Base-by-base conservation (phyloP, 2,329 filamentous ascomycete genomes). In the Neofusicoccum sp. region DNA sequence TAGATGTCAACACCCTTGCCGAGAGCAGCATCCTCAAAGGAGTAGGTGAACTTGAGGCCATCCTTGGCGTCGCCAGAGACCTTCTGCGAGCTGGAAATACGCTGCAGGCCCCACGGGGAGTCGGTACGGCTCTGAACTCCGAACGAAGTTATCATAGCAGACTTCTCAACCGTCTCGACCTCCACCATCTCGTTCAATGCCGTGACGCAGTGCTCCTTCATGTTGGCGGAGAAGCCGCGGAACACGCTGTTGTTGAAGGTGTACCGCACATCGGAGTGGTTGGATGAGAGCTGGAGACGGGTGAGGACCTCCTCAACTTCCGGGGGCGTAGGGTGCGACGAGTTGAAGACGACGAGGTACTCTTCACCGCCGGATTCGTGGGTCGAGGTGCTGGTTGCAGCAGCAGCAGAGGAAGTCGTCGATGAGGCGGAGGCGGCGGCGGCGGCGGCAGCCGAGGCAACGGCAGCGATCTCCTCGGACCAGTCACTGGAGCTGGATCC, bases 1-100 rank as follows among this genome's bases (percentile, higher is more conserved):
- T 83, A 82, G 62, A 83, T 77, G 62, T 82, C 80, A n/a, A 79
- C 78, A 58, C 77, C 78, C 22, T 68, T 65, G 59, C 79, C 79
- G 8, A 78, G 74, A 1, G 58, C 64, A 6, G 62, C 36, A 50
- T 72, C 65, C 39, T 78, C 72, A 64, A 74, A 80, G 1, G 71
- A 65, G 70, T 82, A 82, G 31, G 75, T 78, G 67, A 78, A 81
- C 64, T 77, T 71, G 61, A 81, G 72, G 29, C 69, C 68, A 4
- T 70, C 67, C 56, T 70, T 71, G 9, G 68, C 64, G 60, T 68
- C 68, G 37, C 71, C 67, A 6, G 8, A 48, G 9, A 70, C 56
- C 9, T 70, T 63, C n/a, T 65, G 64, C 29, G 69, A 56, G 14
- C 70, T 71, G 4, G 79, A 81, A 62, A 82, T 77, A 62, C 79